phyloP scores from a whole-genome alignment of 345 rosid species.

The Pugionium cornutum region DNA sequence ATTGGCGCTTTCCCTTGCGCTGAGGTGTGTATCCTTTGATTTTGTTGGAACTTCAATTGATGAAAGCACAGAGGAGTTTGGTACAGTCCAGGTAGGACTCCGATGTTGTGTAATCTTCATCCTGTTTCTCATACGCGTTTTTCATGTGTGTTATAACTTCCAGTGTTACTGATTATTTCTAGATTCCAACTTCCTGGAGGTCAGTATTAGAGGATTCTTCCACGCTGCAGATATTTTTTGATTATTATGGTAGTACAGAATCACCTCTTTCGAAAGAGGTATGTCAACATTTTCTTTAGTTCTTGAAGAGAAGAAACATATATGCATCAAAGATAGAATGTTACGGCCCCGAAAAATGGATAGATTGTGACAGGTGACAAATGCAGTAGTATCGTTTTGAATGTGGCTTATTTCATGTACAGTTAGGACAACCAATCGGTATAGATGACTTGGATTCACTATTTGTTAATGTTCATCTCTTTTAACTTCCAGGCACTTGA shows the following conservation, averaged over 20 bases:
- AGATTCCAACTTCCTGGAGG: constrained; percentile 94
- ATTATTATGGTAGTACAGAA: constrained; percentile 77
- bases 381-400: constrained; percentile 21
- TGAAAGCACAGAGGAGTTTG: constrained; percentile 99
- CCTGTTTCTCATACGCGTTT: constrained; percentile 19
- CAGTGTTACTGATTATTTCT: constrained; percentile 27
- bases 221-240: constrained; percentile 92
- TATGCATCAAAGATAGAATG: constrained; percentile 5
- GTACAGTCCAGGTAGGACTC: constrained; percentile 85
- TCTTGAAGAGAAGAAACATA: constrained; percentile 20
- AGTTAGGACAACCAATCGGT: constrained; percentile 13
- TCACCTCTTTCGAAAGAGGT: constrained; percentile 97
- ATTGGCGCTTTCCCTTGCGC: constrained; percentile 93
- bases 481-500: constrained; percentile 75
- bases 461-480: constrained; percentile 25
- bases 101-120: constrained; percentile 2
- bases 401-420: constrained; percentile 23
- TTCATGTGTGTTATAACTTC: constrained; percentile 18
- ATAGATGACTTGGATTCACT: constrained; percentile 9
- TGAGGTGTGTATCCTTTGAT: constrained; percentile 94
- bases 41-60: constrained; percentile 97
- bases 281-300: constrained; percentile 21
- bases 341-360: background rate
- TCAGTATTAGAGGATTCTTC: constrained; percentile 87
- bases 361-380: background rate